phyloP scores from a whole-genome alignment of 140 eudicot species.

The Stevia rebaudiana region DNA sequence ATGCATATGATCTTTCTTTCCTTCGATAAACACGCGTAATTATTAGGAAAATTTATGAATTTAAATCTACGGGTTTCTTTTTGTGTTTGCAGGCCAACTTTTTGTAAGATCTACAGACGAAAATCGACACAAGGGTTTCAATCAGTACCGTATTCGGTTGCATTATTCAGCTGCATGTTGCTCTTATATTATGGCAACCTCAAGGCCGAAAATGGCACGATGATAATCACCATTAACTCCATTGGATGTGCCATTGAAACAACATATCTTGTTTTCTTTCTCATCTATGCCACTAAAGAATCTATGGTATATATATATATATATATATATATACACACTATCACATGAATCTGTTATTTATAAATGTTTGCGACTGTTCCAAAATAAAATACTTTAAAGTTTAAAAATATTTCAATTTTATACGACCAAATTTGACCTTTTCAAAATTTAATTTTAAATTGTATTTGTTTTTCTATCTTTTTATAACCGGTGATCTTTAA shows the following conservation, averaged over 20 bases:
- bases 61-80: too few species aligned
- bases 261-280: constrained; percentile 37
- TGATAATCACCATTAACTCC: constrained; percentile 52
- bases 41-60: too few species aligned
- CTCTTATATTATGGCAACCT: constrained; percentile 52
- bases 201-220: constrained; percentile 34
- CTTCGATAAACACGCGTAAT: too few species aligned
- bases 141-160: constrained; percentile 62
- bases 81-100: constrained; percentile 53
- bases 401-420: too few species aligned
- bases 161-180: constrained; percentile 58
- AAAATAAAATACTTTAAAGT: too few species aligned
- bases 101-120: constrained; percentile 38
- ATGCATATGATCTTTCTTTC: constrained; percentile 11
- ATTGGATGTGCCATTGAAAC: constrained; percentile 41
- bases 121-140: constrained; percentile 74
- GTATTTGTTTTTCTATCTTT: too few species aligned
- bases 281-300: constrained; percentile 57
- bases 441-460: too few species aligned
- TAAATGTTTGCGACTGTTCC: too few species aligned
- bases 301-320: neutral
- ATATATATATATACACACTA: neutral
- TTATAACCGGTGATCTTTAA: too few species aligned
- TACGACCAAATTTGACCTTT: too few species aligned
- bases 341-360: too few species aligned